Base-by-base conservation (phyloP, 176 grass and related monocot genomes). In the Phragmites australis region DNA sequence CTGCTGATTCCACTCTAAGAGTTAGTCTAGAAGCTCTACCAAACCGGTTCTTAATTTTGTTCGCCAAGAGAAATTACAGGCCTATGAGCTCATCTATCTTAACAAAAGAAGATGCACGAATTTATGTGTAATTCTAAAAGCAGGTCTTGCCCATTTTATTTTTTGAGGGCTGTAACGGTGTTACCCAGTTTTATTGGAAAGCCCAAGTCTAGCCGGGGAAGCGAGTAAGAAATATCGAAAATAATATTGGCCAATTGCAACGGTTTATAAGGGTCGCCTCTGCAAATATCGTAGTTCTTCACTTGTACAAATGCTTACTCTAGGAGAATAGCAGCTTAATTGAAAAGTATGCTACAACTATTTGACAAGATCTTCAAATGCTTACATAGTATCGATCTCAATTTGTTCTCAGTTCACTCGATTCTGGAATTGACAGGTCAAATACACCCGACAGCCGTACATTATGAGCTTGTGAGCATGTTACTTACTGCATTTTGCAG, bases 401-500 rank as follows among this genome's bases (percentile, higher is more conserved):
- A 69, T 29, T 30, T 65, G 76, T 43, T 9, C 19, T 29, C 69
- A 45, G 23, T 59, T 18, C 68, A 53, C 58, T 13, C 46, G 3
- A 23, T 75, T 64, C 72, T 58, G 37, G 54, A 80, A 52, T 21
- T 68, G 37, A 19, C 19, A 73, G 60, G 22, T 8, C n/a, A 31
- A 18, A 48, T 27, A 46, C 68, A 56, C 64, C 21, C 0, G 39
- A 52, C 22, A 58, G 22, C 6, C 61, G 29, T 59, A 78, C 8
- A 31, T 93, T 75, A 91, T 53, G 83, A 51, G 72, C 85, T 80
- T 48, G 80, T 75, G 26, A 95, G 63, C 57, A 87, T 68, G 62
- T 84, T 76, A 54, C 92, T 77, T 87, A 98, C 75, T 56, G 84
- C 86, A 30, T 72, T 91, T 84, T 99, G 96, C 37, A 99, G 70